phyloP scores from a whole-genome alignment of 768 basidiomycete genomes.

The Collybia mongolica region DNA sequence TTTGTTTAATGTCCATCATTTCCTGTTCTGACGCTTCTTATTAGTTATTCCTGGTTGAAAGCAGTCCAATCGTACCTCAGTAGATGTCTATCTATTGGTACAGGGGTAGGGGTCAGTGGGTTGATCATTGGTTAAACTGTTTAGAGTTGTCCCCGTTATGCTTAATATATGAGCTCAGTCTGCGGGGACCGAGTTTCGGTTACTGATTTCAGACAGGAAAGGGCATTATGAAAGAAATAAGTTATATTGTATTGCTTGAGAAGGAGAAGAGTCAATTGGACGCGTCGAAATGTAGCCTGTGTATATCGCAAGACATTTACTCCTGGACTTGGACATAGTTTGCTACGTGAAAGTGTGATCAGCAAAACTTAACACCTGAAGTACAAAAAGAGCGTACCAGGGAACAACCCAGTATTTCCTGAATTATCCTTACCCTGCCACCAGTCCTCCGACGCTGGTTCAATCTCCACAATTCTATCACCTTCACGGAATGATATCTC shows the following conservation, averaged over 20 bases:
- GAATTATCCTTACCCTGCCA: conserved; percentile 67
- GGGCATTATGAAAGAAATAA: too few species aligned
- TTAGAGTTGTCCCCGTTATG: too few species aligned
- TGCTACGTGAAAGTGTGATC: conserved; percentile 13
- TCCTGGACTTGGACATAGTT: conserved; percentile 34
- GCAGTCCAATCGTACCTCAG: too few species aligned
- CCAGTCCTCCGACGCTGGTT: conserved; percentile 86
- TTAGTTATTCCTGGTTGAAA: neutral
- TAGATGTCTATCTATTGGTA: too few species aligned
- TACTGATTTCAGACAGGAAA: too few species aligned
- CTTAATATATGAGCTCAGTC: too few species aligned
- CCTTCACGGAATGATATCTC: conserved; percentile 86
- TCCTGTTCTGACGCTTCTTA: neutral
- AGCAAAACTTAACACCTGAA: neutral
- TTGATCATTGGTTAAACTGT: too few species aligned
- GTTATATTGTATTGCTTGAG: too few species aligned
- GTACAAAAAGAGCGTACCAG: conserved; percentile 45
- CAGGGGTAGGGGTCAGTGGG: too few species aligned
- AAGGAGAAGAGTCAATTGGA: neutral
- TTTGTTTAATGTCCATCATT: neutral
- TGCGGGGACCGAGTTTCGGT: too few species aligned
- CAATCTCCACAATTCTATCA: conserved; percentile 75
- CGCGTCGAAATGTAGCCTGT: neutral
- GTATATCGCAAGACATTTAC: conserved; percentile 4
- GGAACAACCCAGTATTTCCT: conserved; percentile 70